Conservation (phyloP, 1,284 basidiomycete genomes). For the Ceratobasidium sp. region DNA sequence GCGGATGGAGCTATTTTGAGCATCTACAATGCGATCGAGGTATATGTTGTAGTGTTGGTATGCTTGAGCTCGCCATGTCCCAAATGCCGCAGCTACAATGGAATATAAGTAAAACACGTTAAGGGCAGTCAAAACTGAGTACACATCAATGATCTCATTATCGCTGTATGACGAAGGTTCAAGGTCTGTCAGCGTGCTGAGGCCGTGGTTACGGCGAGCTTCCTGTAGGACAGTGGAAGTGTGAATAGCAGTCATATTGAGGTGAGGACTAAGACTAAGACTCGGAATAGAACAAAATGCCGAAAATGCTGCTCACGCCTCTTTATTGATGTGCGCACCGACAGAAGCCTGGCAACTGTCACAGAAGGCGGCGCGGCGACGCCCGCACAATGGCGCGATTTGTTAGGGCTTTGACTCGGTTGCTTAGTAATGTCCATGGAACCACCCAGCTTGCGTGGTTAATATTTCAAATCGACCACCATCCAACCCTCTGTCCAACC, state of each 20-base stretch:
- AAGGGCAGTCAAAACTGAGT: no score
- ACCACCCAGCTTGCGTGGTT: neutral
- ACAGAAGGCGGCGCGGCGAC: neutral
- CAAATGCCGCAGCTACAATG: neutral
- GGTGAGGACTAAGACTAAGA: no score
- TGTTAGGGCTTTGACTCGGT: neutral
- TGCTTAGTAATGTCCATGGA: neutral
- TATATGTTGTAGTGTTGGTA: neutral
- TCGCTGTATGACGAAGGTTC: neutral
- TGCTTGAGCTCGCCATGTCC: conserved; percentile 5
- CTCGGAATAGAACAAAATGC: no score
- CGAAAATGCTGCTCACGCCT: no score
- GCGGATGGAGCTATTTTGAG: neutral
- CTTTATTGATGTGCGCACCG: neutral
- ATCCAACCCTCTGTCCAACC: neutral
- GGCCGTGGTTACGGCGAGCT: neutral
- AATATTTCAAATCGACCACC: conserved; percentile 8
- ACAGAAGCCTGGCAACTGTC: neutral
- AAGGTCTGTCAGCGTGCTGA: neutral
- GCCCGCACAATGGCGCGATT: neutral
- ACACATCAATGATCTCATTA: neutral
- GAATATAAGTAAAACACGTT: neutral
- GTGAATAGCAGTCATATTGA: no score
- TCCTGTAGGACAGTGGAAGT: no score
- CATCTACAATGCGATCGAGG: neutral